Conservation (phyloP, 257 asterid genomes). For the Solanum corneliomulleri region DNA sequence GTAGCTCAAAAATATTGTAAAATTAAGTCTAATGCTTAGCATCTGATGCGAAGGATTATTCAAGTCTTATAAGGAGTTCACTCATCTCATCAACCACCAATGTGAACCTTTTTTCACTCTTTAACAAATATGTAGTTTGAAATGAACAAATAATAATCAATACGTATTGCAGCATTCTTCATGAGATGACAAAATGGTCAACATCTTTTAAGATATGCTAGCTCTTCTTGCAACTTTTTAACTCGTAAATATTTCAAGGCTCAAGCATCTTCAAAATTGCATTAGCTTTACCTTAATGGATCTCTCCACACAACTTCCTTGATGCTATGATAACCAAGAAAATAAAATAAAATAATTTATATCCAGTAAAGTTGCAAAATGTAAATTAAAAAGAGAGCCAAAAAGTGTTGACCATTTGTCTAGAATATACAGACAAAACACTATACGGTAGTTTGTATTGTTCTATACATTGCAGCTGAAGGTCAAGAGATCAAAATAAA, state of each 20-base stretch:
- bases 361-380: neutral
- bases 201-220: neutral
- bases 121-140: too few relatives aligned
- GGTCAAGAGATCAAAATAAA: neutral
- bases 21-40: too few relatives aligned
- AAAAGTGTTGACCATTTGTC: neutral
- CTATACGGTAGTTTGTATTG: neutral
- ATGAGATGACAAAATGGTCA: neutral
- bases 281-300: neutral
- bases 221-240: neutral
- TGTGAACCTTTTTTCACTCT: too few relatives aligned
- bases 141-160: neutral
- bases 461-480: slow-evolving; percentile 1
- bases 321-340: neutral
- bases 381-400: neutral
- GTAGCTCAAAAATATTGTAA: neutral
- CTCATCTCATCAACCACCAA: too few relatives aligned
- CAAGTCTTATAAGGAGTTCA: too few relatives aligned
- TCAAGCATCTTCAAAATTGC: neutral
- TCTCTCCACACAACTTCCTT: neutral
- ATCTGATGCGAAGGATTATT: too few relatives aligned
- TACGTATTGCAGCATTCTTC: too few relatives aligned
- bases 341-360: neutral
- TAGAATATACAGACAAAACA: neutral
- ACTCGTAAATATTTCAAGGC: neutral